Conservation (phyloP, 2,329 filamentous ascomycete species). For the Fusarium sp. region DNA sequence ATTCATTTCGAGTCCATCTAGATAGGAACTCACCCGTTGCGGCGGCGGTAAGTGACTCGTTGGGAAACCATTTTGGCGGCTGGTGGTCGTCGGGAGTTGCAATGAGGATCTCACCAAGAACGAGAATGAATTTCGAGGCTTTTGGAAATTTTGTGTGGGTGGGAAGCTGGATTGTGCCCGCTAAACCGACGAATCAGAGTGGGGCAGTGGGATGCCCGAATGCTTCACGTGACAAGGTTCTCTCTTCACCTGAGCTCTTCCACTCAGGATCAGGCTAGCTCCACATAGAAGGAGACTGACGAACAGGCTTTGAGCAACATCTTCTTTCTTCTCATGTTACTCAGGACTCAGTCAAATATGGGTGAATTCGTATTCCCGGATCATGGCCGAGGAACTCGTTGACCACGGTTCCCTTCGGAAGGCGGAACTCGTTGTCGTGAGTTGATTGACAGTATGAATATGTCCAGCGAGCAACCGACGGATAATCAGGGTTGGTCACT, state of each 20-base stretch:
- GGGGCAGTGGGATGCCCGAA: conserved; percentile 2
- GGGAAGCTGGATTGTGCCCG: conserved; percentile 50
- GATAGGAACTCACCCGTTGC: conserved; percentile 76
- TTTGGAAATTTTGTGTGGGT: conserved; percentile 58
- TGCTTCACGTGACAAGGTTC: conserved; percentile 32
- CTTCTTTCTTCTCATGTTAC: background rate
- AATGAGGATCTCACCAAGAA: conserved; percentile 50
- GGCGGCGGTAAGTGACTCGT: conserved; percentile 77
- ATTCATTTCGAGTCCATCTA: conserved; percentile 30
- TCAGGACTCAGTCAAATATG: background rate
- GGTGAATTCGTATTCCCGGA: background rate
- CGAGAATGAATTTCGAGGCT: conserved; percentile 53
- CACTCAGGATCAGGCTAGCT: background rate
- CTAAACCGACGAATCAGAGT: conserved; percentile 52
- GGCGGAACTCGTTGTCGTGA: background rate
- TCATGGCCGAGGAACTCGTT: background rate
- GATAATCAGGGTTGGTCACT: conserved; percentile 4
- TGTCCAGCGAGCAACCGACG: conserved; percentile 1
- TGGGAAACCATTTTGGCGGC: conserved; percentile 68
- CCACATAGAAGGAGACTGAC: background rate
- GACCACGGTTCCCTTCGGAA: background rate
- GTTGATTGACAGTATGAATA: conserved; percentile 3
- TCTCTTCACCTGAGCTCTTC: background rate
- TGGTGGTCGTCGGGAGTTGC: conserved; percentile 49
- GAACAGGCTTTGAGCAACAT: conserved; percentile 2